Evolutionary conservation across 208 protist species (phyloP), one percentile per base, ranked within the genome.

Genomic region (Leishmania turanica): DNA sequence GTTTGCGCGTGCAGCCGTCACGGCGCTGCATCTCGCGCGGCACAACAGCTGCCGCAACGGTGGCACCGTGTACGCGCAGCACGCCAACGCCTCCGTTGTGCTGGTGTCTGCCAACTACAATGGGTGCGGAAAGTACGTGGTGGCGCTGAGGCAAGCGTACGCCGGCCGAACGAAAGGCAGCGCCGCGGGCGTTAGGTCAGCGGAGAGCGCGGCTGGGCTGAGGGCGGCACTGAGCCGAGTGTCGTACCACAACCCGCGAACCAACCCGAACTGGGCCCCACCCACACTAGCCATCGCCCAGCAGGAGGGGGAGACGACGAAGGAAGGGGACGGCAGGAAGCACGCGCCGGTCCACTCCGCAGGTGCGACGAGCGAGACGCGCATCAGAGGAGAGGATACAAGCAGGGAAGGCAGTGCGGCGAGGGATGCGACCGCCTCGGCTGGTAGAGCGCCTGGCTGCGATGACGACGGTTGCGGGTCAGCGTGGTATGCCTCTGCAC

Each of bases 161-260:
- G 27, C 69, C 49, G 53, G 1, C 37, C 40, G 66, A 72, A 51
- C 66, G 40, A 51, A 42, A 49, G 21, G 76, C 34, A 65, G 37
- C 56, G 21, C 27, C 54, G 64, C 34, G 56, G 27, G 13, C 6
- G 74, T 34, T 2, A 4, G 70, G 70, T 9, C n/a, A 62, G 54
- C 45, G 69, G 69, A 73, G 47, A 19, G 69, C 45, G 69, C 27
- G 45, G 45, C 69, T 73, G 69, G 84, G 21, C 78, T 96, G 69
- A 72, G 62, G 24, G 84, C 79, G 51, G 93, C 85, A 40, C 60
- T 96, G 83, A 81, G 75, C 31, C 89, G 86, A 17, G 91, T 97
- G n/a, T 88, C 80, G 45, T 97, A 92, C 62, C 93, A 97, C 84
- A 97, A 97, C 85, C 93, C 93, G 3, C 84, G 80, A 42, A 95